These are phyloP conservation scores for Medicago ruthenica DNA, from an alignment of 306 rosid genomes.

Conservation along the genomic window DNA sequence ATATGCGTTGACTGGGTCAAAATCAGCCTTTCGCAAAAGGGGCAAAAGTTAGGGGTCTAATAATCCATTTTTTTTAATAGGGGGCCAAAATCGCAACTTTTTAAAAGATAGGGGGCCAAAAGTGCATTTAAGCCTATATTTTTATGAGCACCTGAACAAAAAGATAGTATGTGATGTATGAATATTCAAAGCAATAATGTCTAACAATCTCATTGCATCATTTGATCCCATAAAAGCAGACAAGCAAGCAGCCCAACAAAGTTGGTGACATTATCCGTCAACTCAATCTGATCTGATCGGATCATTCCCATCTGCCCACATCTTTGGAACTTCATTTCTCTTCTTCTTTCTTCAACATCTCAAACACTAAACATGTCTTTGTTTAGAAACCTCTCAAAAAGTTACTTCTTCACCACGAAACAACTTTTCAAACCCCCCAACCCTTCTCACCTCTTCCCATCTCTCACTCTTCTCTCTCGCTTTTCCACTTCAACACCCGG, in stretches of 20 bases:
- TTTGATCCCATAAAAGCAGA: neutral
- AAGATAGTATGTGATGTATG: neutral
- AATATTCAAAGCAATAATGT: neutral
- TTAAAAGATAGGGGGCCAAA: too few relatives aligned
- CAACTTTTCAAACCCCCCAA: slow-evolving; percentile 29
- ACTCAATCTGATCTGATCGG: neutral
- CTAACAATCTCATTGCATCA: neutral
- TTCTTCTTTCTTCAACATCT: slow-evolving; percentile 13
- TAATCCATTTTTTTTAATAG: too few relatives aligned
- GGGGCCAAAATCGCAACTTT: too few relatives aligned
- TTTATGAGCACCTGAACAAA: too few relatives aligned
- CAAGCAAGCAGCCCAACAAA: slow-evolving; percentile 6
- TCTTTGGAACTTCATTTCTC: neutral
- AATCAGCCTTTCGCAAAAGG: too few relatives aligned
- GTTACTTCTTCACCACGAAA: slow-evolving; percentile 44
- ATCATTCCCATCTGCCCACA: neutral
- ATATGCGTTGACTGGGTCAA: too few relatives aligned
- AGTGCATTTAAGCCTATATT: too few relatives aligned
- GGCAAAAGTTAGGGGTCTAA: too few relatives aligned
- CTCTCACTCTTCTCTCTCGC: slow-evolving; percentile 45
- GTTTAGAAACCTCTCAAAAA: slow-evolving; percentile 62
- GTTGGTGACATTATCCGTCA: neutral
- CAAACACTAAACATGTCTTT: slow-evolving; percentile 53
- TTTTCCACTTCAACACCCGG: slow-evolving; percentile 46
- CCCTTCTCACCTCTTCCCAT: slow-evolving; percentile 29